phyloP scores from a whole-genome alignment of 2,329 filamentous ascomycete species.

The Pseudopithomyces maydicus region DNA sequence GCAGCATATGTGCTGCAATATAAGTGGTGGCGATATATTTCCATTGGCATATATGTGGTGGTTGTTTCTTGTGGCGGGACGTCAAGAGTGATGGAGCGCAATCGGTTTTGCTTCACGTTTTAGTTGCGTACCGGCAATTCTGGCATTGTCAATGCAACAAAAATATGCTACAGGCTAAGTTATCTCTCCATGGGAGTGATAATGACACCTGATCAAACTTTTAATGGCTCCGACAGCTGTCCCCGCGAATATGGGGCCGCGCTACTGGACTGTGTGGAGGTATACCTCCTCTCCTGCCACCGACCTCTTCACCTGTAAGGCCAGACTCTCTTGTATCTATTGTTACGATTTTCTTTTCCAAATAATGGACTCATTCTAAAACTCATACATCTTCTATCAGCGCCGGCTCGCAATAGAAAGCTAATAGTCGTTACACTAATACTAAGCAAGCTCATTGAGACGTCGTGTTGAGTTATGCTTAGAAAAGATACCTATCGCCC shows the following conservation, averaged over 20 bases:
- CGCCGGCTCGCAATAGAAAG: slow-evolving; percentile 16
- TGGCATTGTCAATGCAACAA: slow-evolving; percentile 4
- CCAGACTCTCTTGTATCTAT: background rate
- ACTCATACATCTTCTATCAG: background rate
- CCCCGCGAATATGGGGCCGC: background rate
- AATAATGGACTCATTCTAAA: slow-evolving; percentile 5
- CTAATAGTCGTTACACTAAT: slow-evolving; percentile 22
- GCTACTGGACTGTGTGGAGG: background rate
- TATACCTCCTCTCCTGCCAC: background rate
- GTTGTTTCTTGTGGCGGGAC: too few species aligned
- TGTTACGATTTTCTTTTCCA: background rate
- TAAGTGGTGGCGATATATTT: too few species aligned
- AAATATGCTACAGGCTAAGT: slow-evolving; percentile 1
- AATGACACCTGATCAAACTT: background rate
- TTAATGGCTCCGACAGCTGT: background rate
- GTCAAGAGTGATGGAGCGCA: too few species aligned
- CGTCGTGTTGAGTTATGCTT: background rate
- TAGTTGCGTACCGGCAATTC: background rate
- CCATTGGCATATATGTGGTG: too few species aligned
- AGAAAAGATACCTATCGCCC: background rate
- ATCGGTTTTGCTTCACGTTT: slow-evolving; percentile 3
- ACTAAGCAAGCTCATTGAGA: background rate
- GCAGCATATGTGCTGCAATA: too few species aligned
- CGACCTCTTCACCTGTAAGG: background rate
- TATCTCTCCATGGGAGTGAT: background rate